Evolutionary conservation across 768 basidiomycete genomes (phyloP), one percentile per base, ranked within the genome.

Genomic region (Termitomyces sp.): DNA sequence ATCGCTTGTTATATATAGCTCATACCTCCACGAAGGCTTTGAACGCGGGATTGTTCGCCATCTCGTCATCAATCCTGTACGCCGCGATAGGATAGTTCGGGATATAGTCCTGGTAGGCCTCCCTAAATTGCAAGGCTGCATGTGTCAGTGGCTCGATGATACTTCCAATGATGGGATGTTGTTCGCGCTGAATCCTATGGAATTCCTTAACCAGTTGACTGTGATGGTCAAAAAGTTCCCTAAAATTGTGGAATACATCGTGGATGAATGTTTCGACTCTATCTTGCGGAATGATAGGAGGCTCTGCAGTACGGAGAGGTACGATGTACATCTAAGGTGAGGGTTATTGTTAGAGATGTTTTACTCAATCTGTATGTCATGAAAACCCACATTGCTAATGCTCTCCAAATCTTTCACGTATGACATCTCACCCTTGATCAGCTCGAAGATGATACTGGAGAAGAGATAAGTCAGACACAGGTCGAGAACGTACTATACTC

Each of bases 361-460:
- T 29, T 14, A 17, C 57, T 14, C 17, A 25, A 55, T 43, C 9
- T 51, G n/a, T 42, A 58, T 64, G 42, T 32, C 14, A 2, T 47
- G n/a, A 38, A 14, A 10, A 69, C 85, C 11, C 67, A 94, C 94
- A 63, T 78, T 79, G 62, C 90, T 88, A 49, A 97, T 89, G 59
- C 88, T 90, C 73, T 94, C 91, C 61, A 97, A 74, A 78, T 97
- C 94, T 67, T 88, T 91, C 32, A 96, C 94, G 69, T 96, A 97
- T 32, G 87, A 86, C 93, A 96, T 96, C 73, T 97, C 94, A 64
- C 92, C 91, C 73, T 96, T 92, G 73, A 97, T 96, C 63, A 96
- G 73, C 77, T 97, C 94, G 68, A 96, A 97, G 55, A 96, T 94
- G 68, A 94, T 87, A 48, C 93, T 94, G 65, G 51, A 42, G 60